These are phyloP conservation scores for Neonectria neomacrospora DNA, from an alignment of 2,329 filamentous ascomycete genomes.

Conservation along the genomic window DNA sequence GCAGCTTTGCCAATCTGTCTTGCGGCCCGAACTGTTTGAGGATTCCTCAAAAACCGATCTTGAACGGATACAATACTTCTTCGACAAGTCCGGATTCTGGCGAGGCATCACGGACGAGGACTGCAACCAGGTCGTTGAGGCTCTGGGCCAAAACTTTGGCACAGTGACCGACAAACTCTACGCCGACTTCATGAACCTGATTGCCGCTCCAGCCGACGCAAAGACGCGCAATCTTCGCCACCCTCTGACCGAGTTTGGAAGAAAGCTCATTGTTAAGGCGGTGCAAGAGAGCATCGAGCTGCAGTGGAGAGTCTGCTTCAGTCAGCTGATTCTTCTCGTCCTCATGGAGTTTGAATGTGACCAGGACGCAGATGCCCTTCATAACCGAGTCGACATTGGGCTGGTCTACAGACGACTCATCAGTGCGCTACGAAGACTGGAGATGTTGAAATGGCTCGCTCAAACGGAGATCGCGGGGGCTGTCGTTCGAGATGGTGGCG, in stretches of 20 bases:
- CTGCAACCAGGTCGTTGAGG: slow-evolving; percentile 74
- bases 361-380: slow-evolving; percentile 73
- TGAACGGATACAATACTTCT: slow-evolving; percentile 81
- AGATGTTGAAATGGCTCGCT: slow-evolving; percentile 77
- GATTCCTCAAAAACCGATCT: slow-evolving; percentile 76
- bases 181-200: slow-evolving; percentile 58
- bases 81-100: slow-evolving; percentile 81
- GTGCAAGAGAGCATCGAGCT: slow-evolving; percentile 81
- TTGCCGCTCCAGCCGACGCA: slow-evolving; percentile 59
- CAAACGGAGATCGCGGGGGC: slow-evolving; percentile 67
- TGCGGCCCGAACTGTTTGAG: slow-evolving; percentile 79
- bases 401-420: slow-evolving; percentile 76
- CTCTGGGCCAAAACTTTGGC: slow-evolving; percentile 74
- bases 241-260: slow-evolving; percentile 79
- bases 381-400: slow-evolving; percentile 71
- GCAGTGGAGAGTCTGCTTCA: slow-evolving; percentile 79
- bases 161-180: slow-evolving; percentile 68
- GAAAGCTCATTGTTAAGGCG: slow-evolving; percentile 77
- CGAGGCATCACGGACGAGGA: slow-evolving; percentile 86
- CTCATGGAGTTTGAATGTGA: slow-evolving; percentile 89
- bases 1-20: slow-evolving; percentile 72
- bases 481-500: slow-evolving; percentile 53
- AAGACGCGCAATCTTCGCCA: slow-evolving; percentile 58
- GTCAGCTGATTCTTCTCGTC: slow-evolving; percentile 83
- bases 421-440: slow-evolving; percentile 75